Percentiles rank a stretch among this genome's conserved stretches.
Evolutionary conservation across 768 basidiomycete species (phyloP).

Genomic region (Termitomyces sp.): DNA sequence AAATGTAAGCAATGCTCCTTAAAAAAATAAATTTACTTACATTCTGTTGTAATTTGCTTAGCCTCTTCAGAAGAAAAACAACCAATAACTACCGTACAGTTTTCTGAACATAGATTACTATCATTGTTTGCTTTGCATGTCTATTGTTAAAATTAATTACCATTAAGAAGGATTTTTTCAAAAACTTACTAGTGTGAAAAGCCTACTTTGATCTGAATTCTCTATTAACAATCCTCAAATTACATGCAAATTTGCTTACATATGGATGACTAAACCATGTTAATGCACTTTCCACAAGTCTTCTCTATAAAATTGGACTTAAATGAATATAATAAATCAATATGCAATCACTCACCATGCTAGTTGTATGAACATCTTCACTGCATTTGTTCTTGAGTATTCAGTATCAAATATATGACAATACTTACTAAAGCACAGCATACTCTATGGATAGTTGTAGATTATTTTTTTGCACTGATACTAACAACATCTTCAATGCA

Average conservation of each 20-base stretch:
- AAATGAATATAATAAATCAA: not conserved
- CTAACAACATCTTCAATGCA: not conserved
- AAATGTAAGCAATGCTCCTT: too few relatives aligned
- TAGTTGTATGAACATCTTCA: not conserved
- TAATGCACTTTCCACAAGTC: not conserved
- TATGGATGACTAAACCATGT: not conserved
- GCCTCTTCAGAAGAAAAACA: too few relatives aligned
- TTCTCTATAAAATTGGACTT: not conserved
- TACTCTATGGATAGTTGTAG: not conserved
- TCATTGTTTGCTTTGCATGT: too few relatives aligned
- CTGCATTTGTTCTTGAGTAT: not conserved
- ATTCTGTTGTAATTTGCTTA: too few relatives aligned
- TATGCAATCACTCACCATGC: not conserved
- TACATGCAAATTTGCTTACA: not conserved
- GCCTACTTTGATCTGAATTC: not conserved
- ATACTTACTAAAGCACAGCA: not conserved
- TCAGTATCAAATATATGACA: too few relatives aligned
- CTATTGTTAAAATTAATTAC: too few relatives aligned
- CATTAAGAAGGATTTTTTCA: too few relatives aligned
- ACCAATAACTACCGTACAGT: too few relatives aligned
- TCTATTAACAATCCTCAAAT: not conserved
- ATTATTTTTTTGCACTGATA: not conserved
- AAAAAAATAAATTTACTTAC: too few relatives aligned
- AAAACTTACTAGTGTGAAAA: not conserved
- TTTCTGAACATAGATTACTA: too few relatives aligned